phyloP scores from a whole-genome alignment of 2,329 filamentous ascomycete genomes.

The Raffaelea ambrosiae region DNA sequence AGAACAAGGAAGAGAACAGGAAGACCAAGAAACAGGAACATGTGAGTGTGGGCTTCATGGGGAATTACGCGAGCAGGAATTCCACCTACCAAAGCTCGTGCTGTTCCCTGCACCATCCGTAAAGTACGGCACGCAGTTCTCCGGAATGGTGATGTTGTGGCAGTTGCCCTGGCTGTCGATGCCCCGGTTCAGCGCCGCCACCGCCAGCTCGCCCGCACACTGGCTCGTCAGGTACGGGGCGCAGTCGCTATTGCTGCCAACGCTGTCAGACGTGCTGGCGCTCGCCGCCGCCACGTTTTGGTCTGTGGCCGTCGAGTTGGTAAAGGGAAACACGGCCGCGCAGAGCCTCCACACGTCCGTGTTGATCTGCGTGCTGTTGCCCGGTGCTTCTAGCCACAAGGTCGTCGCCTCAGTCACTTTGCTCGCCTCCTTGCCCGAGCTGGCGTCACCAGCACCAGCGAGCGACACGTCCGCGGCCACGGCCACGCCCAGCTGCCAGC shows the following conservation, averaged over 20 bases:
- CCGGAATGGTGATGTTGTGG: neutral
- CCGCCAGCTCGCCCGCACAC: constrained; percentile 1
- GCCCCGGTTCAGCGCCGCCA: neutral
- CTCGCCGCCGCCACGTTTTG: neutral
- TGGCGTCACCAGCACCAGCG: constrained; percentile 3
- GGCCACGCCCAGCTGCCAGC: constrained; percentile 9
- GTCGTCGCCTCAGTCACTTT: no score
- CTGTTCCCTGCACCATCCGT: neutral
- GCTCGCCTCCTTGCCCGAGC: neutral
- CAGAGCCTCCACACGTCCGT: constrained; percentile 6
- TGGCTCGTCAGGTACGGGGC: constrained; percentile 6
- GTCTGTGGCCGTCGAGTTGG: constrained; percentile 2
- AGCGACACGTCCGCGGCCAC: constrained; percentile 4
- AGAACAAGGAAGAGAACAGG: no score
- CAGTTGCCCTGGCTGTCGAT: constrained; percentile 2
- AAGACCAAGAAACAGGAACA: no score
- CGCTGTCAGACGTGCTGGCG: neutral
- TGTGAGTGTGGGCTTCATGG: no score
- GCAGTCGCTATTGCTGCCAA: constrained; percentile 2
- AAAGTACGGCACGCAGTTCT: constrained; percentile 2
- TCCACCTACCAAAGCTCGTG: constrained; percentile 1
- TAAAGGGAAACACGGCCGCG: constrained; percentile 7
- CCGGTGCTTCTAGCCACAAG: neutral
- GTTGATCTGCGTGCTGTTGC: neutral
- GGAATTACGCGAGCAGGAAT: no score